Evolutionary conservation across 805 yeast species (phyloP).

Genomic region (Yamadazyma akitaensis): DNA sequence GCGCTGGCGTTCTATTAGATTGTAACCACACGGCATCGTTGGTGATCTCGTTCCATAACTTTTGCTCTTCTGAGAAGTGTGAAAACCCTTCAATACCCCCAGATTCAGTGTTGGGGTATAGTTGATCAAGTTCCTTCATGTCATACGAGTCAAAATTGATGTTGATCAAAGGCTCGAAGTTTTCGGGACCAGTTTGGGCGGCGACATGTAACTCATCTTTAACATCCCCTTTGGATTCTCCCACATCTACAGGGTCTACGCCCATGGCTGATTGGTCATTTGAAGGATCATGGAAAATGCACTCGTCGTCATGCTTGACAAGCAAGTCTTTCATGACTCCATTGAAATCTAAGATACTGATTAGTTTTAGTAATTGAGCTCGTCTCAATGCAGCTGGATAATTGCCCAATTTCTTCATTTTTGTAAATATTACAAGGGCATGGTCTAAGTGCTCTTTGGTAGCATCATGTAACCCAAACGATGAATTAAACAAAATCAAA

Average conservation of each 20-base stretch:
- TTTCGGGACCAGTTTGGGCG: not conserved
- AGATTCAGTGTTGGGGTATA: slow-evolving; percentile 35
- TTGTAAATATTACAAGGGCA: slow-evolving; percentile 64
- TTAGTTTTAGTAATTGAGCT: slow-evolving; percentile 64
- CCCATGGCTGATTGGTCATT: not conserved
- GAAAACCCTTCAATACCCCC: slow-evolving; percentile 44
- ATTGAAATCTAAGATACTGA: slow-evolving; percentile 65
- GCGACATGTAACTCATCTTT: not conserved
- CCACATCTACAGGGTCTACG: not conserved
- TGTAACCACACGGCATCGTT: slow-evolving; percentile 74
- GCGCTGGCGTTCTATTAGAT: slow-evolving; percentile 8
- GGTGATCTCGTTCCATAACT: slow-evolving; percentile 76
- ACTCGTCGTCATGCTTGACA: slow-evolving; percentile 53
- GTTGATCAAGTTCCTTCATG: slow-evolving; percentile 20
- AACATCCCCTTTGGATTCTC: not conserved
- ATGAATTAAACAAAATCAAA: slow-evolving; percentile 66
- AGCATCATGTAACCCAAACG: slow-evolving; percentile 79
- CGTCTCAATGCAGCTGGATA: slow-evolving; percentile 76
- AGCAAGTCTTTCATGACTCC: slow-evolving; percentile 59
- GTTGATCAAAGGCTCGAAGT: slow-evolving; percentile 7
- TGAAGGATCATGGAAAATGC: slow-evolving; percentile 9
- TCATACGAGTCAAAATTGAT: slow-evolving; percentile 16
- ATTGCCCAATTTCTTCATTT: slow-evolving; percentile 74
- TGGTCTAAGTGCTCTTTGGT: slow-evolving; percentile 70
- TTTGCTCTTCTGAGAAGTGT: slow-evolving; percentile 40